Percentiles rank a stretch among this genome's conserved stretches.
These are phyloP conservation scores for Saksenaea vasiformis DNA, from an alignment of 371 early-diverging fungal genomes.

Conservation along the genomic window DNA sequence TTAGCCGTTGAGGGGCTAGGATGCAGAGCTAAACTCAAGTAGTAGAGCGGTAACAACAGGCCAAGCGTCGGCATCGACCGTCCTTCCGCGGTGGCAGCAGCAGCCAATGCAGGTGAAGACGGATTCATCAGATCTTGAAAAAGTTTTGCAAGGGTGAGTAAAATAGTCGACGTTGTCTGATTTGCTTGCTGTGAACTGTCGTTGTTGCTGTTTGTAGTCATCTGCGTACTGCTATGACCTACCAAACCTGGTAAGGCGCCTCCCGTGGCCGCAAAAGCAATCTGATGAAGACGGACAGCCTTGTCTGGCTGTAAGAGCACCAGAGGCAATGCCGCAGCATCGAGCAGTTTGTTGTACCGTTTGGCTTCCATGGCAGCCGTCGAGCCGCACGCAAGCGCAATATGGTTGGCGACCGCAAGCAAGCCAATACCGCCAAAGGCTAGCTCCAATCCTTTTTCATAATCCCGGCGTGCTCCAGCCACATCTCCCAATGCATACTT, in stretches of 20 bases:
- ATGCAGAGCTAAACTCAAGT: conserved; percentile 75
- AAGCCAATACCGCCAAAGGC: conserved; percentile 72
- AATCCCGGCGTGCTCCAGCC: conserved; percentile 74
- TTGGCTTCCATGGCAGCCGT: conserved; percentile 20
- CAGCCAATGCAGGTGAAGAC: conserved; percentile 43
- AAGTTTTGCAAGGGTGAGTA: conserved; percentile 84
- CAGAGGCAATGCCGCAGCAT: conserved; percentile 44
- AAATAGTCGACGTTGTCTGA: conserved; percentile 76
- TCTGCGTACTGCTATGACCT: conserved; percentile 9
- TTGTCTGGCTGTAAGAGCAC: conserved; percentile 71
- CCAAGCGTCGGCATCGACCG: conserved; percentile 58
- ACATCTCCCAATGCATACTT: conserved; percentile 77
- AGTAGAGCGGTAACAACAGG: conserved; percentile 79
- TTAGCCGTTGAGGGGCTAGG: conserved; percentile 91
- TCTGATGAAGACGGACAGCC: conserved; percentile 56
- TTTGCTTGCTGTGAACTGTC: conserved; percentile 60
- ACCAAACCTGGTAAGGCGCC: conserved; percentile 68
- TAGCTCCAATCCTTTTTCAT: conserved; percentile 77
- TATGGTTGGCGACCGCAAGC: conserved; percentile 54
- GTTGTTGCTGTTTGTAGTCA: neutral
- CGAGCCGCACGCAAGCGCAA: conserved; percentile 43
- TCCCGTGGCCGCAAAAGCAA: conserved; percentile 60
- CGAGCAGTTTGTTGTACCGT: conserved; percentile 22
- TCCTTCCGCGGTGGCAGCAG: conserved; percentile 41
- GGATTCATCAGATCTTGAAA: conserved; percentile 77